Evolutionary conservation across 2,329 filamentous ascomycete genomes (phyloP).

Genomic region (Colletotrichum sublineola): DNA sequence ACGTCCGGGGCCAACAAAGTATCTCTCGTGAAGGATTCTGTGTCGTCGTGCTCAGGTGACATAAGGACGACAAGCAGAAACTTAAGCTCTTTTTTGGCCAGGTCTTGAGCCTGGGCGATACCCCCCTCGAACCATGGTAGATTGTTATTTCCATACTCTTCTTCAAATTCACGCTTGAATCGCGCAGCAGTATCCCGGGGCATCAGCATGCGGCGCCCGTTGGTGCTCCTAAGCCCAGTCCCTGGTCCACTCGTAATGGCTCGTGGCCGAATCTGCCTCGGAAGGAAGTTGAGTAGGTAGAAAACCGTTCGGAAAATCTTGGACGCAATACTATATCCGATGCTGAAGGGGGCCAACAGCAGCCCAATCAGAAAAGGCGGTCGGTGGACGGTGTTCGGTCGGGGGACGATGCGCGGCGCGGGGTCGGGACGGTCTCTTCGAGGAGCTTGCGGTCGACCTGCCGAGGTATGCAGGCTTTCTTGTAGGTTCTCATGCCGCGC

Average conservation of each 20-base stretch:
- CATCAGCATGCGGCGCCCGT: constrained; percentile 80
- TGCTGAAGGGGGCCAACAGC: constrained; percentile 83
- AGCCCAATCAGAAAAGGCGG: constrained; percentile 83
- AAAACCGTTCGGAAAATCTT: constrained; percentile 79
- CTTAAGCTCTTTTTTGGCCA: constrained; percentile 90
- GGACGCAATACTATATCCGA: constrained; percentile 80
- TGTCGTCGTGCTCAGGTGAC: constrained; percentile 96
- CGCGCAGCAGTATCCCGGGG: constrained; percentile 89
- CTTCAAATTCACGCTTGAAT: constrained; percentile 93
- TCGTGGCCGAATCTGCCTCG: constrained; percentile 71
- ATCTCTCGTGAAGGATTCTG: constrained; percentile 81
- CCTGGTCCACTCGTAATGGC: constrained; percentile 67
- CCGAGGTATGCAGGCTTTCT: constrained; percentile 63
- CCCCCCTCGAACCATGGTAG: constrained; percentile 89
- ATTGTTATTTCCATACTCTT: constrained; percentile 82
- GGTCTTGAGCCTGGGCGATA: constrained; percentile 91
- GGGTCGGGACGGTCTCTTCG: constrained; percentile 63
- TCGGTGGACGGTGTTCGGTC: constrained; percentile 75
- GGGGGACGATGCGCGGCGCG: constrained; percentile 89
- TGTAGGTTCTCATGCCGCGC: constrained; percentile 81
- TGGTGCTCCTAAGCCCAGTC: constrained; percentile 69
- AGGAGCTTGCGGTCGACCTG: constrained; percentile 44
- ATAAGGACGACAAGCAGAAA: constrained; percentile 90
- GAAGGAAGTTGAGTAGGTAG: constrained; percentile 85
- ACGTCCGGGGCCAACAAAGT: constrained; percentile 85